Base-by-base conservation (phyloP, 805 yeast genomes). In the Ogataea haglerorum region DNA sequence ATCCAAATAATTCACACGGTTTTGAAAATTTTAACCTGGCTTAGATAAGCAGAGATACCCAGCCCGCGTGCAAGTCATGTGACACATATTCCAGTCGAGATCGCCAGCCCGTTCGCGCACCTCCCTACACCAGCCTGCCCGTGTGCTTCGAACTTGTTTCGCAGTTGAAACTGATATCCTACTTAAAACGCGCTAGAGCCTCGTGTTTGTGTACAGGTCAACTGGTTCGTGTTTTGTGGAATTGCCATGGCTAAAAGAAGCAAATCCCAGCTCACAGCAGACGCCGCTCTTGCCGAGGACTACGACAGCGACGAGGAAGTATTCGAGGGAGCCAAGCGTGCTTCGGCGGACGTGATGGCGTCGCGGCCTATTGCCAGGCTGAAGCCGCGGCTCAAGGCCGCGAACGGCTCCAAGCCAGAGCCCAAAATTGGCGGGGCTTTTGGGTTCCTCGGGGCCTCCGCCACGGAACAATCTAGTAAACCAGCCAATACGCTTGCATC, bases 281-380 rank as follows among this genome's bases (percentile, higher is more conserved):
- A 80, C 41, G 65, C 61, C 21, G 54, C 56, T 4, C 57, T 52
- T 38, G 36, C 38, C 22, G 58, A 45, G n/a, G 50, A 44, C 10
- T 39, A 34, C 10, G 43, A 69, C 27, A 72, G 68, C 13, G 75
- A 68, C 5, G 69, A 64, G 7, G 68, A 50, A 10, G 48, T 44
- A n/a, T 51, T 62, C 33, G 51, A 54, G 6, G 47, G 57, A 26
- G 65, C 70, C 24, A 44, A 52, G n/a, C 57, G 47, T 34, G 93
- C 95, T 0, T 70, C 85, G 1, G 68, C 75, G 3, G 78, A 71
- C 5, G 80, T 77, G 5, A 61, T 88, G 73, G 76, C 88, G 19
- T 72, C 65, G 41, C 70, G 96, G 54, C 83, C 79, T 65, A 84
- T 86, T 42, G 73, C 85, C 19, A 69, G 73, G 54, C 83, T 84